A percentile compares a stretch with the other conserved stretches of the same genome.
These are phyloP conservation scores for Whalleya microplaca DNA, from an alignment of 2,329 filamentous ascomycete species.

Conservation along the genomic window DNA sequence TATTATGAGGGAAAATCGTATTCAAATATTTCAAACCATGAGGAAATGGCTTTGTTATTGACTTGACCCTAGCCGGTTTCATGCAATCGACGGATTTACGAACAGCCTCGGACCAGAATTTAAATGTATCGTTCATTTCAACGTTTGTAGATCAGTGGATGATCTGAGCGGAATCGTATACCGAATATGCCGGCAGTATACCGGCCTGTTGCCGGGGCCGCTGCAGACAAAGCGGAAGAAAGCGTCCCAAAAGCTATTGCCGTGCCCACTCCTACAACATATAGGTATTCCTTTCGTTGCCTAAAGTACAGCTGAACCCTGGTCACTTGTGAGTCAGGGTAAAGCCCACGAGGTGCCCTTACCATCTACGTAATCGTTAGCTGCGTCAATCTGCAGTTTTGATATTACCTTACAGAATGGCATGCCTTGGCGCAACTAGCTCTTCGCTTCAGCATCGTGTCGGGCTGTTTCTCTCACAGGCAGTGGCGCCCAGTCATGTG, in stretches of 20 bases:
- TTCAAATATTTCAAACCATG: background rate
- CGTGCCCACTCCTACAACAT: background rate
- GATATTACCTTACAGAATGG: constrained; percentile 3
- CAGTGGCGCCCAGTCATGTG: constrained; percentile 21
- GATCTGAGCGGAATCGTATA: background rate
- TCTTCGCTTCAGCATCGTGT: constrained; percentile 19
- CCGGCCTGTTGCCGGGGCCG: too few relatives aligned
- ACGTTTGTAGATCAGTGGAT: background rate
- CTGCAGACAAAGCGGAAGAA: too few relatives aligned
- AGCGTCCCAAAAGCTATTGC: background rate
- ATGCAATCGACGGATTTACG: background rate
- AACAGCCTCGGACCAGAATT: background rate
- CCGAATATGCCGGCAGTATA: background rate
- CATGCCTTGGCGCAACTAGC: background rate
- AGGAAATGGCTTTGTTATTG: background rate
- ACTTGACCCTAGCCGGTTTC: background rate
- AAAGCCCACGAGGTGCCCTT: background rate
- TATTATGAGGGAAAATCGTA: background rate
- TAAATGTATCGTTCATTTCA: constrained; percentile 1
- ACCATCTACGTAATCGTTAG: constrained; percentile 1
- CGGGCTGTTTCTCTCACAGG: constrained; percentile 15
- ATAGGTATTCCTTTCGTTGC: background rate
- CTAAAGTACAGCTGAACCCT: background rate
- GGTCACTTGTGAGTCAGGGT: background rate
- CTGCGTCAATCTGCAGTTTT: background rate